Percentiles rank a stretch among this genome's conserved stretches.
Evolutionary conservation across 768 basidiomycete species (phyloP).

Genomic region (Mrakia blollopis): DNA sequence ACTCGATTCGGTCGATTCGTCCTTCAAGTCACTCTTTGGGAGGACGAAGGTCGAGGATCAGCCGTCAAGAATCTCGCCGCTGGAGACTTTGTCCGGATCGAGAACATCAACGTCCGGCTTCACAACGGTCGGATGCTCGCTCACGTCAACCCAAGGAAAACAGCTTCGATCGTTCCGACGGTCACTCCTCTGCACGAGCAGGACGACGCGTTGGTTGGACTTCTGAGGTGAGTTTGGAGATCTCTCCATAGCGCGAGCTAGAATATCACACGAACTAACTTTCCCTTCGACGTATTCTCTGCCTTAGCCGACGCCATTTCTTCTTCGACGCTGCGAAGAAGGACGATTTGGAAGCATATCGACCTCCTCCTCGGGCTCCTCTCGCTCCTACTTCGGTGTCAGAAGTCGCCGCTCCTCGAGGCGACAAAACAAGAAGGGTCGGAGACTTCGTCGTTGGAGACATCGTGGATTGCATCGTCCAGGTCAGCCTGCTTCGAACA

Average conservation of each 20-base stretch:
- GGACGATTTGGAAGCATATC: neutral
- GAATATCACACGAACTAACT: neutral
- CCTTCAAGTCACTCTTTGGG: constrained; percentile 2
- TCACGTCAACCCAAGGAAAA: neutral
- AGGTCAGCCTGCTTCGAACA: neutral
- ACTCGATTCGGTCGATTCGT: neutral
- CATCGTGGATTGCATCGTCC: neutral
- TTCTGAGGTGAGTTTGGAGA: neutral
- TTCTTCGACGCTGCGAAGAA: neutral
- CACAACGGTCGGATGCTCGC: neutral
- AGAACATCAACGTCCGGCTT: neutral
- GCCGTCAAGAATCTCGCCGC: neutral
- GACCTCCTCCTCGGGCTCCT: neutral
- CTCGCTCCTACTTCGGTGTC: neutral
- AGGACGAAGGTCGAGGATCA: neutral
- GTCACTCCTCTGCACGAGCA: neutral
- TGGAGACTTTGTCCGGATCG: neutral
- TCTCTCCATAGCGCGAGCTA: no score
- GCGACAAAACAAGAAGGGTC: neutral
- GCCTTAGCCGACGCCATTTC: neutral
- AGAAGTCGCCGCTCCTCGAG: neutral
- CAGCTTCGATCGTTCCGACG: neutral
- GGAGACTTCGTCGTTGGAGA: neutral
- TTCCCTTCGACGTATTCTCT: neutral
- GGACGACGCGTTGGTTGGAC: neutral